These are phyloP conservation scores for Coprinopsis sp. DNA, from an alignment of 768 basidiomycete species.

Conservation along the genomic window DNA sequence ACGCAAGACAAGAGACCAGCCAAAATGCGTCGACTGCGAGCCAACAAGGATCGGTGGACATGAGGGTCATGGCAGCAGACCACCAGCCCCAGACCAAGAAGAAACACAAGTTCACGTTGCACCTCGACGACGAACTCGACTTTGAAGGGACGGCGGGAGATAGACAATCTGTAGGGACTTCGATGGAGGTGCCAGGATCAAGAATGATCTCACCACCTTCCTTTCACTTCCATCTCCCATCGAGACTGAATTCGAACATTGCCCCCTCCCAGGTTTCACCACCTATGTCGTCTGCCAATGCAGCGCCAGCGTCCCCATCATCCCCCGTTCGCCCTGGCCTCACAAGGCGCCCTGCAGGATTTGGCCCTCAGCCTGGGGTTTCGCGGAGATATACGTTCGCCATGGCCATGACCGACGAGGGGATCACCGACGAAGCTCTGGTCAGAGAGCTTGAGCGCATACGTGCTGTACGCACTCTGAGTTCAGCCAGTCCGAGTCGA, in stretches of 20 bases:
- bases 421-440: constrained; percentile 45
- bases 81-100: not conserved
- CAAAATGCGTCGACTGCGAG: not conserved
- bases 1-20: too few species aligned
- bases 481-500: not conserved
- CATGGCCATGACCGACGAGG: constrained; percentile 47
- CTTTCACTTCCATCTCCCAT: constrained; percentile 3
- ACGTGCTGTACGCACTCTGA: constrained; percentile 16
- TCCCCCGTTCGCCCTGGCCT: constrained; percentile 9
- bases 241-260: not conserved
- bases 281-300: constrained; percentile 6
- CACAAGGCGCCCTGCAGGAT: constrained; percentile 1
- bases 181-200: not conserved
- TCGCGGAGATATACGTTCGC: constrained; percentile 35
- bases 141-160: not conserved
- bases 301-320: too few species aligned
- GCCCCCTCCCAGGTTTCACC: constrained; percentile 1
- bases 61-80: too few species aligned
- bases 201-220: not conserved
- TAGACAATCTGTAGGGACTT: too few species aligned
- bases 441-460: constrained; percentile 45
- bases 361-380: not conserved
- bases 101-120: constrained; percentile 8
- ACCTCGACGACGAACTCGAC: not conserved
- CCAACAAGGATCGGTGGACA: too few species aligned